These are phyloP conservation scores for Aegilops umbellulata DNA, from an alignment of 176 grass and related monocot genomes.

Conservation along the genomic window DNA sequence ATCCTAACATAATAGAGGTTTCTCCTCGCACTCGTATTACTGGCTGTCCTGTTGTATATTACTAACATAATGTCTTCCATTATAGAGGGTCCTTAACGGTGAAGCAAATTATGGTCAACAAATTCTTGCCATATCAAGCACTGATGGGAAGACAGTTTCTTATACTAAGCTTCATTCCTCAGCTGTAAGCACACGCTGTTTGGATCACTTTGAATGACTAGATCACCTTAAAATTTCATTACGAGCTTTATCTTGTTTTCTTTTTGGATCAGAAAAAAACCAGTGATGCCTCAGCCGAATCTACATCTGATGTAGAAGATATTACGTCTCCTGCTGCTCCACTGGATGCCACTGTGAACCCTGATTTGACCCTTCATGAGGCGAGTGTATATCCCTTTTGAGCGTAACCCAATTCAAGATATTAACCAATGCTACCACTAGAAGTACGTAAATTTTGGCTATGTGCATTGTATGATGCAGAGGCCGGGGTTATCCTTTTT, in stretches of 20 bases:
- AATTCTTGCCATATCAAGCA: conserved; percentile 61
- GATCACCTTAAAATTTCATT: conserved; percentile 4
- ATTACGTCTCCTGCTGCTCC: conserved; percentile 38
- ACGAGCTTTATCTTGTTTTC: not conserved
- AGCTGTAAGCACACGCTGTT: conserved; percentile 45
- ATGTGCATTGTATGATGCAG: too few species aligned
- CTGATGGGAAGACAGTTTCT: conserved; percentile 51
- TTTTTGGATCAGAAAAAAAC: conserved; percentile 55
- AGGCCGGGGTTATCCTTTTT: too few species aligned
- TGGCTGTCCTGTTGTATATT: conserved; percentile 4
- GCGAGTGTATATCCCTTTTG: conserved; percentile 34
- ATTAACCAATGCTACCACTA: conserved; percentile 1
- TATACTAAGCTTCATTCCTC: conserved; percentile 43
- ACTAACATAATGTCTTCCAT: conserved; percentile 21
- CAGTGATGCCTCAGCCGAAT: conserved; percentile 71
- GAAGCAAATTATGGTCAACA: conserved; percentile 74
- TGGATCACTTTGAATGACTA: conserved; percentile 5
- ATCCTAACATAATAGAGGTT: conserved; percentile 83
- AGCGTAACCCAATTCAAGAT: not conserved
- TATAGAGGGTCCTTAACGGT: conserved; percentile 73
- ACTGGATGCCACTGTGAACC: conserved; percentile 29
- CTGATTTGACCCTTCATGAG: conserved; percentile 59
- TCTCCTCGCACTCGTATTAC: not conserved
- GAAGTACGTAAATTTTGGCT: not conserved
- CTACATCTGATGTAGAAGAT: conserved; percentile 81